Base-by-base conservation (phyloP, 345 rosid species). In the Salix purpurea region DNA sequence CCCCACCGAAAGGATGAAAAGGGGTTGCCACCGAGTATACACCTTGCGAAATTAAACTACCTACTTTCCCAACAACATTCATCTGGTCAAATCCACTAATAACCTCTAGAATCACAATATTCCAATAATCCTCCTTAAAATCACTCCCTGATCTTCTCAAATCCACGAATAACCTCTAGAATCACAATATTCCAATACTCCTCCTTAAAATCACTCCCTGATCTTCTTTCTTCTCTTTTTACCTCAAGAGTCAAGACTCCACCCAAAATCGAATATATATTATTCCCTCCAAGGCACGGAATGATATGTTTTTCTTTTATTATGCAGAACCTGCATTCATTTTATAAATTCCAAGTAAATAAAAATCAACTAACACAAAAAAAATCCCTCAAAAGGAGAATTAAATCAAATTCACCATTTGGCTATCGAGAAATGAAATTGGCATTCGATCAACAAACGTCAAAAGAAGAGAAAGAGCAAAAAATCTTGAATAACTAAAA, bases 1-100 rank as follows among this genome's bases (percentile, higher is more conserved):
- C 98, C 74, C 98, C 98, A 32, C 98, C 98, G 75, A 94, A 94
- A 2, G 97, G 98, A 84, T 94, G 98, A 77, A 94, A 94, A 1
- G 98, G 97, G 78, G 94, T 94, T 26, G 97, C 96, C 76, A 94
- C 96, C 40, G 96, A 91, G 85, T 94, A 90, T 40, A 92, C 96
- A 0, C 97, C 92, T 86, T 92, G 96, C 3, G 97, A 85, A 37
- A 94, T 91, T 70, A 94, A 79, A 78, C 92, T 92, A 84, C 98
- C 92, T 78, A 94, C 89, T 89, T 71, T 94, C 12, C 96, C 96
- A 76, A 94, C 98, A 78, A 94, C 88, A 84, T 88, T 91, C 98
- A 94, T 94, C 79, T 88, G 85, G 65, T 71, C 74, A 58, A 80
- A 84, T 48, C 71, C 4, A 71, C 66, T 5, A 46, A 77, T 64